phyloP scores from a whole-genome alignment of 306 rosid species.

The Cajanus cajan region DNA sequence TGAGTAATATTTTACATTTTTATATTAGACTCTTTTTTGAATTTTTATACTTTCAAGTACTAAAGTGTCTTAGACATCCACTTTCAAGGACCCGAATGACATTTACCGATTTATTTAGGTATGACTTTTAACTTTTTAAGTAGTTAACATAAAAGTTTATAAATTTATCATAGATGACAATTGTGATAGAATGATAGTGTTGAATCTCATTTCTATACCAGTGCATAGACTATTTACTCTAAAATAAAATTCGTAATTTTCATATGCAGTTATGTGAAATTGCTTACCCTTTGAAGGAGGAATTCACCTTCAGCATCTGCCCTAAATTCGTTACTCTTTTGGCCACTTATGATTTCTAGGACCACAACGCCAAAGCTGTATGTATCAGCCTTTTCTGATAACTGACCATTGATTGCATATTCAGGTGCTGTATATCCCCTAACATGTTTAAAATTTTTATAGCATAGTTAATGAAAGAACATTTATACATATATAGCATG shows the following conservation, averaged over 20 bases:
- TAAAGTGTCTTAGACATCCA: too few species aligned
- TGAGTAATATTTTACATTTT: too few species aligned
- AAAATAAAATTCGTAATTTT: not conserved
- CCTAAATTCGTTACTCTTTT: constrained; percentile 48
- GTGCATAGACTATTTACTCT: not conserved
- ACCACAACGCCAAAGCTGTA: constrained; percentile 72
- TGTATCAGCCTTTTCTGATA: constrained; percentile 71
- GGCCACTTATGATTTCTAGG: constrained; percentile 66
- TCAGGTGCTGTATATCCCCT: constrained; percentile 83
- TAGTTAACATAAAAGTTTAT: not conserved
- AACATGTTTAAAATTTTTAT: not conserved
- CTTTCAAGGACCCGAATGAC: too few species aligned
- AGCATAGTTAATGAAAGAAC: not conserved
- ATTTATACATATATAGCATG: not conserved
- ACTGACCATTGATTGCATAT: constrained; percentile 71
- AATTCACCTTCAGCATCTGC: constrained; percentile 46
- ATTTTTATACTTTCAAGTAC: too few species aligned
- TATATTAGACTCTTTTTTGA: too few species aligned
- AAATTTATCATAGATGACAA: not conserved
- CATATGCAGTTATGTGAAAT: not conserved
- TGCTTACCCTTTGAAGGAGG: constrained; percentile 65
- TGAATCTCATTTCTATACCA: not conserved
- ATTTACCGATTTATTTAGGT: too few species aligned
- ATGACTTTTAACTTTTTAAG: not conserved
- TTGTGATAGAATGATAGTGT: not conserved